phyloP scores from a whole-genome alignment of 1,284 basidiomycete species.

The Malassezia cuniculi region DNA sequence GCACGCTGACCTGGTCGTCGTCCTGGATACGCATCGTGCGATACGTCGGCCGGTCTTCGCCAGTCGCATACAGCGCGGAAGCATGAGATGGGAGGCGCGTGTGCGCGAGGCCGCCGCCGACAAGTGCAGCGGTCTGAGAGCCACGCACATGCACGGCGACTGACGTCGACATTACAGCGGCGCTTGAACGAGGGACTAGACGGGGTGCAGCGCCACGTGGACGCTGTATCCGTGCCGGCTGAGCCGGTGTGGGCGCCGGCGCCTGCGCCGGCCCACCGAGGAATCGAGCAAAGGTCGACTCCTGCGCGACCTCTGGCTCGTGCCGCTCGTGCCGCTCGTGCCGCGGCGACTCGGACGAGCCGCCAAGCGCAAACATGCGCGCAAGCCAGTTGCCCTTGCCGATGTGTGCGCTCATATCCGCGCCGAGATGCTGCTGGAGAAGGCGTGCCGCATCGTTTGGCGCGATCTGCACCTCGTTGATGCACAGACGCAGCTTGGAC shows the following conservation, averaged over 20 bases:
- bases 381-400: slow-evolving; percentile 12
- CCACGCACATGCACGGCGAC: slow-evolving; percentile 1
- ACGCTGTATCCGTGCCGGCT: background rate
- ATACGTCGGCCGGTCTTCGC: no score
- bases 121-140: slow-evolving; percentile 1
- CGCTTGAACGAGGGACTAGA: background rate
- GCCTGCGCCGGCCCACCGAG: no score
- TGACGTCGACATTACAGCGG: background rate
- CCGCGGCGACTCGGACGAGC: slow-evolving; percentile 2
- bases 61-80: slow-evolving; percentile 1
- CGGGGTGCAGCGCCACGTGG: no score
- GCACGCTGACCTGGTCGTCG: slow-evolving; percentile 33
- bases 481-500: slow-evolving; percentile 62
- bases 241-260: background rate
- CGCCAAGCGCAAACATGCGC: slow-evolving; percentile 6
- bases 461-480: slow-evolving; percentile 84
- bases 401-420: slow-evolving; percentile 30
- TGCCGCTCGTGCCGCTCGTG: no score
- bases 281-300: slow-evolving; percentile 3
- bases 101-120: slow-evolving; percentile 4
- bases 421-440: slow-evolving; percentile 36
- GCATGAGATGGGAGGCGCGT: background rate
- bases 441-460: slow-evolving; percentile 54
- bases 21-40: slow-evolving; percentile 31
- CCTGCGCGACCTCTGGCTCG: no score